Base-by-base conservation (phyloP, 139 green algal genomes). In the Pseudopediastrum boryanum region DNA sequence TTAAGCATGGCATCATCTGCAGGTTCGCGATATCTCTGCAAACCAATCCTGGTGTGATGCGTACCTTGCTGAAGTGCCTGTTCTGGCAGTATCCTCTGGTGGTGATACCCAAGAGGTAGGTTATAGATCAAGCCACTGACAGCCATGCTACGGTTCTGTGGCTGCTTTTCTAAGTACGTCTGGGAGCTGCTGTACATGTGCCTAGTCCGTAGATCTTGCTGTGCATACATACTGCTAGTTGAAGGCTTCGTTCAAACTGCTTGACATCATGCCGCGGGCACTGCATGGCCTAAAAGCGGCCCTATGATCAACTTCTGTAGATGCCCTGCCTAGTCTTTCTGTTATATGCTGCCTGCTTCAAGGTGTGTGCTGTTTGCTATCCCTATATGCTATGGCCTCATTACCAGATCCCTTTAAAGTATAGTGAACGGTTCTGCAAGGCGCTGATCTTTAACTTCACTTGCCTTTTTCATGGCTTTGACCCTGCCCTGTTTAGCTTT, bases 11-110 rank as follows among this genome's bases (percentile, higher is more conserved):
- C 16, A 41, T 10, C 4, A 2, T 41, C 63, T 89, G n/a, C 76
- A 90, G 82, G 82, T 91, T 0, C 74, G 88, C 0, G 78, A 90
- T 58, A 84, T 91, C 23, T 50, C 83, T 0, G 50, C 33, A 31
- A 85, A 82, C 42, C 77, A 79, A 7, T 59, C 38, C 2, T 91
- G 87, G 87, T 69, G 86, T 54, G 61, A 56, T 2, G 41, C 58
- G 6, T 83, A 85, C 36, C 46, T 61, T 2, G 59, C 87, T 59
- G 62, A 62, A 13, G 87, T 91, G 38, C 87, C 87, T 7, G 85
- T 91, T 35, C 79, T 91, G 62, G 86, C 82, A 25, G 43, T 67
- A 27, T 35, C 83, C 23, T 62, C 43, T 21, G 23, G 39, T 38
- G 42, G 71, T 3, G 84, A 64, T 27, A 48, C 38, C 7, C 64